Evolutionary conservation across 441 rosid species (phyloP).

Genomic region (Adansonia madagascariensis): DNA sequence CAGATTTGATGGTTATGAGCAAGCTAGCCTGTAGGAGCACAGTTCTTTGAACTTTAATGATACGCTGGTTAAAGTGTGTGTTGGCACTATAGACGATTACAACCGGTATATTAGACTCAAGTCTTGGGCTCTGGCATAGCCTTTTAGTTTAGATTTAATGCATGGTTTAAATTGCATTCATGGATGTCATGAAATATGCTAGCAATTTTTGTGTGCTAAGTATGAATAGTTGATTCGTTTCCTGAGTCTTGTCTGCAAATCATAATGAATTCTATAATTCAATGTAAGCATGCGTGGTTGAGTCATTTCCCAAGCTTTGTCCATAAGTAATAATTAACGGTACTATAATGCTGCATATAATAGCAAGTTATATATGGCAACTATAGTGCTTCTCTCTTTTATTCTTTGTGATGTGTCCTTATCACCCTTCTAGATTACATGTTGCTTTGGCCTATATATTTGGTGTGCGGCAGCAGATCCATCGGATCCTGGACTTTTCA

Average conservation of each 20-base stretch:
- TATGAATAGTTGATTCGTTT: slow-evolving; percentile 16
- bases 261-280: neutral
- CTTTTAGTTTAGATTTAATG: neutral
- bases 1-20: neutral
- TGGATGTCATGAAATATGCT: slow-evolving; percentile 3
- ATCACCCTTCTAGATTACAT: slow-evolving; percentile 60
- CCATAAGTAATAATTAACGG: neutral
- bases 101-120: neutral
- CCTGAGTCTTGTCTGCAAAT: slow-evolving; percentile 4
- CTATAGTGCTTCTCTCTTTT: neutral
- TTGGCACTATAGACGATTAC: slow-evolving; percentile 15
- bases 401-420: neutral
- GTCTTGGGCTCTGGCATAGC: neutral
- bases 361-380: neutral
- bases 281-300: neutral
- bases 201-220: neutral
- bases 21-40: neutral
- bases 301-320: slow-evolving; percentile 13
- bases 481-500: slow-evolving; percentile 87
- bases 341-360: neutral
- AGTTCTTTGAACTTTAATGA: neutral
- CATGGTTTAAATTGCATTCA: neutral
- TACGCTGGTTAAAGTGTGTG: neutral
- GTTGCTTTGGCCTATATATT: slow-evolving; percentile 85
- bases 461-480: slow-evolving; percentile 99